Evolutionary conservation across 2,329 filamentous ascomycete genomes (phyloP).

Genomic region (Colletotrichum sansevieriae): DNA sequence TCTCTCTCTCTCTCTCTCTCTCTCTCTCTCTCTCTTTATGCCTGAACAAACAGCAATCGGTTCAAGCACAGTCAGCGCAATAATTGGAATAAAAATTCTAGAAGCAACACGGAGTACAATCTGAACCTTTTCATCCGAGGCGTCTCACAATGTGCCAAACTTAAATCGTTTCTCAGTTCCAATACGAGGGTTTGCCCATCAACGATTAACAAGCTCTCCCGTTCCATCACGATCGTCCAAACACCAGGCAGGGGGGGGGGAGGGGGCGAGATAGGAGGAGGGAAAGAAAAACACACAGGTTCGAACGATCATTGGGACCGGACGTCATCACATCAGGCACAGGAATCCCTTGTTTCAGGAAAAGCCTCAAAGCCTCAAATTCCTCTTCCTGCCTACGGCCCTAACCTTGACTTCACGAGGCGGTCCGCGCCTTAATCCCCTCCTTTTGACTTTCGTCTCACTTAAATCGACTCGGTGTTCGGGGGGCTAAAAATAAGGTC

Average conservation of each 20-base stretch:
- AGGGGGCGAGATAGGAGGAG: no score
- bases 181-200: neutral
- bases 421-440: neutral
- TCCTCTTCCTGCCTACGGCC: neutral
- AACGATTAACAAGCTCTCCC: constrained; percentile 9
- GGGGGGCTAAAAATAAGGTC: constrained; percentile 10
- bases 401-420: neutral
- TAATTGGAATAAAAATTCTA: neutral
- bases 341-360: constrained; percentile 1
- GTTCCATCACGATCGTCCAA: constrained; percentile 17
- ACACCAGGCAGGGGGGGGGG: neutral
- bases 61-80: no score
- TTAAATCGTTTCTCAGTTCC: neutral
- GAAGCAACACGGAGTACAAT: neutral
- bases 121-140: constrained; percentile 7
- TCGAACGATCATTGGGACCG: constrained; percentile 3
- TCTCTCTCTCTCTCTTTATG: no score
- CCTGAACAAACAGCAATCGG: no score
- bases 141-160: constrained; percentile 3
- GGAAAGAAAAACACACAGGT: neutral
- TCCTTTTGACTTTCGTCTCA: constrained; percentile 7
- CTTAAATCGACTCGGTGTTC: neutral
- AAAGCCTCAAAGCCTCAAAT: neutral
- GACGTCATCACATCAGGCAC: constrained; percentile 17
- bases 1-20: no score